Conservation (phyloP, 345 rosid genomes). For the Dipteronia sinensis region DNA sequence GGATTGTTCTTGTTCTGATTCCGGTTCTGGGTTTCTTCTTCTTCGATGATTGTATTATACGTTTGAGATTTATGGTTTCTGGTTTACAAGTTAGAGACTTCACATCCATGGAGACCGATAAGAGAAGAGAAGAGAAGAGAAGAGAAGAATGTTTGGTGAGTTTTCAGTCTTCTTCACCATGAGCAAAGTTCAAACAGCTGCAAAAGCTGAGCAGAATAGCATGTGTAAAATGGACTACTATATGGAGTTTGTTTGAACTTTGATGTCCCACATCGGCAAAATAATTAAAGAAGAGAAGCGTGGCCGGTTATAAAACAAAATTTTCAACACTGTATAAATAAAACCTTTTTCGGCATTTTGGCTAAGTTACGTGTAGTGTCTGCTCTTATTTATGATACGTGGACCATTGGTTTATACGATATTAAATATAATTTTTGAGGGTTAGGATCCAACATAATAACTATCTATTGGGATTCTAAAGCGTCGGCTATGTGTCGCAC, state of each 20-base stretch:
- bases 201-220: too few relatives aligned
- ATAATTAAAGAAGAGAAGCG: too few relatives aligned
- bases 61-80: neutral
- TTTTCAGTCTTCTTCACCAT: too few relatives aligned
- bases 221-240: too few relatives aligned
- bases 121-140: neutral
- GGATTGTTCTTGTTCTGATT: neutral
- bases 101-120: conserved; percentile 2
- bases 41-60: neutral
- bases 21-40: neutral
- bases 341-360: conserved; percentile 57
- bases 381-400: conserved; percentile 33
- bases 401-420: neutral
- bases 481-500: too few relatives aligned
- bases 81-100: neutral
- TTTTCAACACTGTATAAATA: neutral
- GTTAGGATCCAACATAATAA: too few relatives aligned
- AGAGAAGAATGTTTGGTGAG: neutral
- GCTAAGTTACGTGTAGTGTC: conserved; percentile 53
- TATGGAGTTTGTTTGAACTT: too few relatives aligned
- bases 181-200: too few relatives aligned
- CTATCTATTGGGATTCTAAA: too few relatives aligned
- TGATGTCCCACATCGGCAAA: too few relatives aligned
- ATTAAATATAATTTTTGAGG: too few relatives aligned
- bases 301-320: neutral